A percentile compares a stretch with the other conserved stretches of the same genome.
phyloP scores from a whole-genome alignment of 2,329 filamentous ascomycete species.

The Alternaria triticimaculans region DNA sequence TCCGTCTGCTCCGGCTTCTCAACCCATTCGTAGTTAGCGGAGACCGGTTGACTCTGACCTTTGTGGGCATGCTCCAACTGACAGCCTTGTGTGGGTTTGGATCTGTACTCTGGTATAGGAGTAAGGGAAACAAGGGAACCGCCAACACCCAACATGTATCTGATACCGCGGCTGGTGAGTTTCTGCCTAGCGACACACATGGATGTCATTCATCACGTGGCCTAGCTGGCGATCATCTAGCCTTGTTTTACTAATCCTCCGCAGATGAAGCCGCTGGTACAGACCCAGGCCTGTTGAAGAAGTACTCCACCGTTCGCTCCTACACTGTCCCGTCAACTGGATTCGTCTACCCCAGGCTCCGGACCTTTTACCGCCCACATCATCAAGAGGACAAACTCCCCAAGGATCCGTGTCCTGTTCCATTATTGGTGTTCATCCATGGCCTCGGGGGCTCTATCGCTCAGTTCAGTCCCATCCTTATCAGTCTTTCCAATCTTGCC shows the following conservation, averaged over 20 bases:
- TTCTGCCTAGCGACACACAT: slow-evolving; percentile 14
- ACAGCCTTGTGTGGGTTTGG: slow-evolving; percentile 46
- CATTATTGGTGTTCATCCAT: slow-evolving; percentile 88
- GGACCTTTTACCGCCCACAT: slow-evolving; percentile 84
- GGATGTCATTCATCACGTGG: slow-evolving; percentile 14
- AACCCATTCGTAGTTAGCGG: slow-evolving; percentile 33
- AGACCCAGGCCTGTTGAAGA: slow-evolving; percentile 81
- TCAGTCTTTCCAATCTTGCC: slow-evolving; percentile 80
- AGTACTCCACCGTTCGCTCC: slow-evolving; percentile 72
- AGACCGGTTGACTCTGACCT: slow-evolving; percentile 25
- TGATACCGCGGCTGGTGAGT: slow-evolving; percentile 35
- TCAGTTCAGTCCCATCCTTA: slow-evolving; percentile 83
- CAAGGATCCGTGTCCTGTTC: slow-evolving; percentile 73
- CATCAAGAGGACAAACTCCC: slow-evolving; percentile 83
- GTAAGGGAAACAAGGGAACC: slow-evolving; percentile 28
- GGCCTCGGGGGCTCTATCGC: slow-evolving; percentile 90
- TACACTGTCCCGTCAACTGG: slow-evolving; percentile 72
- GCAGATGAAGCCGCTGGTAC: slow-evolving; percentile 58
- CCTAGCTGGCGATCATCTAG: background rate
- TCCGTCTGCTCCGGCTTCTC: slow-evolving; percentile 27
- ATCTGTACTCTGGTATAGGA: slow-evolving; percentile 46
- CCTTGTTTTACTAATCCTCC: slow-evolving; percentile 12
- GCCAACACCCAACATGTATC: slow-evolving; percentile 26
- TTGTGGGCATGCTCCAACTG: slow-evolving; percentile 50
- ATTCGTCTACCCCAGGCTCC: slow-evolving; percentile 75